Conservation (phyloP, 2,329 filamentous ascomycete species). For the Fonsecaea erecta region DNA sequence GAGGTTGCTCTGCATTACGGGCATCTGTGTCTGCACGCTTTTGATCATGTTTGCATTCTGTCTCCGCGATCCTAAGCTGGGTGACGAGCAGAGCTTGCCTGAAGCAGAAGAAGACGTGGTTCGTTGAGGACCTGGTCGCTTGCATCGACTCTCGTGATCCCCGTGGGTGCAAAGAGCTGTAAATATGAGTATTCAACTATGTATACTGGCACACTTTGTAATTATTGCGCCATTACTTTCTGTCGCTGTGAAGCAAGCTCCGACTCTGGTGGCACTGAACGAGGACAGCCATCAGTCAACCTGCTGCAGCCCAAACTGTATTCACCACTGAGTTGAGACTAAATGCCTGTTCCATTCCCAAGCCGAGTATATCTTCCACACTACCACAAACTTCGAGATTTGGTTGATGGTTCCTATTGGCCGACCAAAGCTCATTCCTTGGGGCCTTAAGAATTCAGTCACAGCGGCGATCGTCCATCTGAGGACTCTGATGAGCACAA, state of each 20-base stretch:
- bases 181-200: background rate
- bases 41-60: slow-evolving; percentile 53
- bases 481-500: background rate
- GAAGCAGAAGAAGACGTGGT: slow-evolving; percentile 44
- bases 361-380: background rate
- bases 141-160: background rate
- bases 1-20: slow-evolving; percentile 55
- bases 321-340: background rate
- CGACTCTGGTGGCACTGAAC: background rate
- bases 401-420: background rate
- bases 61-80: slow-evolving; percentile 53
- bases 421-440: background rate
- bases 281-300: background rate
- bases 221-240: background rate
- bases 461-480: background rate
- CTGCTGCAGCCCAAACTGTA: background rate
- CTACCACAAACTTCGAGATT: background rate
- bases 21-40: slow-evolving; percentile 54
- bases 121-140: slow-evolving; percentile 8
- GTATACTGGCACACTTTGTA: background rate
- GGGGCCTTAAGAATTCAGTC: background rate
- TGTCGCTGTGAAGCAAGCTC: background rate
- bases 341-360: background rate
- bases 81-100: slow-evolving; percentile 52
- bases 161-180: background rate